Evolutionary conservation across 257 asterid genomes (phyloP), one percentile per base, ranked within the genome.

Genomic region (Solanum tarijense): DNA sequence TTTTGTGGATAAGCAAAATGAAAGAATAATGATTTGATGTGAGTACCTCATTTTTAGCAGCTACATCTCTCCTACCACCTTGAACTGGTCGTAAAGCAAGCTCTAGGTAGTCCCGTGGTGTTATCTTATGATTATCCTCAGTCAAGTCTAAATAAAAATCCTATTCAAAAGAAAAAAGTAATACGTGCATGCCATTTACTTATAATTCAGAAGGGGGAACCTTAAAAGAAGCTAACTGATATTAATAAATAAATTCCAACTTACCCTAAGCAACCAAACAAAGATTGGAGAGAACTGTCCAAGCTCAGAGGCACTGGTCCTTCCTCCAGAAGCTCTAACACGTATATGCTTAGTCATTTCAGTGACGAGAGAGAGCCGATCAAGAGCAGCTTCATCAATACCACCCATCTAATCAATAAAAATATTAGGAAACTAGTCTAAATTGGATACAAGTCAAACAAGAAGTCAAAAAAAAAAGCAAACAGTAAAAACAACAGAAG

Each of bases 331-430:
- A 38, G 99, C 99, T 90, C 98, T 93, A 36, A 96, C 98, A 41
- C 99, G 98, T 87, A 97, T 97, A 91, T 95, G 99, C 94, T 97
- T 97, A 86, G 99, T 96, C 99, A 96, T 97, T 93, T 97, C 99
- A 46, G 99, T 97, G 89, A 97, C 99, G 85, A 97, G 98, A 87
- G 99, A 97, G 78, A 97, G 96, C 62, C 99, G 98, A 91, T 97
- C 99, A 65, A 97, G 94, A 83, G 99, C 97, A 92, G 98, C 98
- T 94, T 97, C 99, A 91, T 97, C 99, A 89, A 97, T 97, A 74
- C 98, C 99, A 88, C 99, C 99, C 99, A 97, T 97, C 99, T 97
- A 91, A 86, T 89, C 43, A 73, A 86, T 82, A 82, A 82, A 55
- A 82, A 82, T 31, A 18, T 82, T 52, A 82, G 69, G 68, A 18